Conservation (phyloP, 179 eudicot genomes). For the Amaranthus tricolor region DNA sequence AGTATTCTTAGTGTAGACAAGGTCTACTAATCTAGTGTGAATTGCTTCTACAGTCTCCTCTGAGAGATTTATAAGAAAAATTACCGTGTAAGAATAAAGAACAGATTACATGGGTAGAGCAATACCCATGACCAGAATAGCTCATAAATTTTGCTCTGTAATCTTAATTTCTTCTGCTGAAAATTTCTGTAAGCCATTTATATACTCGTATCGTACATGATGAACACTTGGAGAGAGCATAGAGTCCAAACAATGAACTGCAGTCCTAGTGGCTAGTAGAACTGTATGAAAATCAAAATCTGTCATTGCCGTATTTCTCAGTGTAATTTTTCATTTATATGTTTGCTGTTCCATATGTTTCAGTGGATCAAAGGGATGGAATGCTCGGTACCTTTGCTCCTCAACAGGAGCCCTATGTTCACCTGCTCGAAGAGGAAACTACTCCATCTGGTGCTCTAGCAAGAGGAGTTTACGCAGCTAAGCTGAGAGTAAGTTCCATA, state of each 20-base stretch:
- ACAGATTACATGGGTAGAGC: neutral
- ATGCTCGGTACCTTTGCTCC: slow-evolving; percentile 78
- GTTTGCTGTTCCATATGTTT: neutral
- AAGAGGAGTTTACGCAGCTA: slow-evolving; percentile 58
- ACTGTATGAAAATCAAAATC: neutral
- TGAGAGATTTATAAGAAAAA: neutral
- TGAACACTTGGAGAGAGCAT: neutral
- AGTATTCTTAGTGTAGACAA: neutral
- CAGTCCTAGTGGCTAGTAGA: neutral
- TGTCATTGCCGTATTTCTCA: neutral
- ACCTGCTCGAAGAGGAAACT: slow-evolving; percentile 55
- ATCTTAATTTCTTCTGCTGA: neutral
- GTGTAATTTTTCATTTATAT: neutral
- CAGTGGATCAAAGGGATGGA: slow-evolving; percentile 61
- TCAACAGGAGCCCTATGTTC: slow-evolving; percentile 49
- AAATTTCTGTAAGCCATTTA: neutral
- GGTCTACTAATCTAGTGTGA: neutral
- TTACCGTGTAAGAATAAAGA: neutral
- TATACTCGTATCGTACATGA: neutral
- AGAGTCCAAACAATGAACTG: neutral
- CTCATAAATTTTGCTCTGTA: neutral
- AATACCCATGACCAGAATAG: neutral
- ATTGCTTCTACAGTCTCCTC: neutral
- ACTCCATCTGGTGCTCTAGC: slow-evolving; percentile 71
- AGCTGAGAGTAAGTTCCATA: slow-evolving; percentile 44